Percentiles rank a stretch among this genome's conserved stretches.
Evolutionary conservation across 805 yeast species (phyloP).

Genomic region (Candida nemodendra): DNA sequence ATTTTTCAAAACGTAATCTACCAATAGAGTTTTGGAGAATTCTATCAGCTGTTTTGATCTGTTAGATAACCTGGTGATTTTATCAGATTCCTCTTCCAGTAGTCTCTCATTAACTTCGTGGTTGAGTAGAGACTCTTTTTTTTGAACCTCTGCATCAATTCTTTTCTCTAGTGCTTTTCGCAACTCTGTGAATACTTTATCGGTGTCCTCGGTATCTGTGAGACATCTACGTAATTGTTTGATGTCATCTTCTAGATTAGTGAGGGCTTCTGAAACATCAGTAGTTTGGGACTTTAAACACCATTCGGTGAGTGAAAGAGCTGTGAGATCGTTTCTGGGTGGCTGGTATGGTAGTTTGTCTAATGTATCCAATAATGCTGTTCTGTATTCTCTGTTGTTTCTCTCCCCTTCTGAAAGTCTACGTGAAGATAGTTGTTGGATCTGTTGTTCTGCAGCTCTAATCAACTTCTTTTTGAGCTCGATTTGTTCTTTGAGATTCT

Average conservation of each 20-base stretch:
- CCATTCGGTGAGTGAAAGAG: constrained; percentile 26
- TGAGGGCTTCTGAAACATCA: constrained; percentile 7
- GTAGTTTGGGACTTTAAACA: constrained; percentile 12
- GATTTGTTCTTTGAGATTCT: constrained; percentile 22
- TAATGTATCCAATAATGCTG: constrained; percentile 26
- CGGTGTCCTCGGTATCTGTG: constrained; percentile 7
- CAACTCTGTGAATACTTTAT: constrained; percentile 6
- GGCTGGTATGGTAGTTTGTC: constrained; percentile 29
- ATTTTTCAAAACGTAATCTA: constrained; percentile 27
- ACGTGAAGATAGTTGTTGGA: constrained; percentile 9
- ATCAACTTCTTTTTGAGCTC: constrained; percentile 21
- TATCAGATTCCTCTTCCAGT: constrained; percentile 6
- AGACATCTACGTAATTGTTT: constrained; percentile 1
- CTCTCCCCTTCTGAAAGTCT: background rate
- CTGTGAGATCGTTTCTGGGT: constrained; percentile 28
- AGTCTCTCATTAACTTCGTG: constrained; percentile 2
- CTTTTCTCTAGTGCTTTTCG: constrained; percentile 8
- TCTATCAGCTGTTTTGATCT: constrained; percentile 24
- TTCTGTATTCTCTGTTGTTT: constrained; percentile 9
- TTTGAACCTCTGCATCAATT: constrained; percentile 9
- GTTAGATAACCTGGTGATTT: constrained; percentile 14
- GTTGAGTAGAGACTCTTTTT: constrained; percentile 6
- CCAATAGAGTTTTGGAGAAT: constrained; percentile 26
- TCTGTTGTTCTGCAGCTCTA: constrained; percentile 18
- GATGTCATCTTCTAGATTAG: constrained; percentile 1